These are phyloP conservation scores for Nicotiana obtusifolia DNA, from an alignment of 257 asterid genomes.

Conservation along the genomic window DNA sequence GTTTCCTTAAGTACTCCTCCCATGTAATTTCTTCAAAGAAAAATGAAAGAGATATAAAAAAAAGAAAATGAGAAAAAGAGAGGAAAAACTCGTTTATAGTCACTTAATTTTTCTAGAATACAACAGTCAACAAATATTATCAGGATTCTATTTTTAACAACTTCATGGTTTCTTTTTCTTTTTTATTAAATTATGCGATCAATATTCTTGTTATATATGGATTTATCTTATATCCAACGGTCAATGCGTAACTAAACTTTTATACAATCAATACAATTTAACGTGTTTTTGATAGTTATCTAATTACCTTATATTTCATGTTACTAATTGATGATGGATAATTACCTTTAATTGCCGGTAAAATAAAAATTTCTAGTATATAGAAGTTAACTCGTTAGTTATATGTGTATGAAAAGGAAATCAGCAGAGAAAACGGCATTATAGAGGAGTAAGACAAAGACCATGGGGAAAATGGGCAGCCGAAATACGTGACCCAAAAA, in stretches of 20 bases:
- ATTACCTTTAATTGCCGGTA: too few species aligned
- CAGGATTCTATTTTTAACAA: conserved; percentile 1
- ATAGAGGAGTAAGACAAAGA: conserved; percentile 13
- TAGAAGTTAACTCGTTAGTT: neutral
- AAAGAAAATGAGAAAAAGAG: neutral
- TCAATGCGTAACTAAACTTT: too few species aligned
- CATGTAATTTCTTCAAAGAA: neutral
- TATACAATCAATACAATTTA: neutral
- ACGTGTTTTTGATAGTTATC: too few species aligned
- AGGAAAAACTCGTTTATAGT: neutral
- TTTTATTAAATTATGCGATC: neutral
- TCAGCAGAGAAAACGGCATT: neutral
- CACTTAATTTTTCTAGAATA: neutral
- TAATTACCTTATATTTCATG: too few species aligned
- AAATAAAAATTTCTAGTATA: neutral
- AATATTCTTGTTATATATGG: neutral
- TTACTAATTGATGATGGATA: too few species aligned
- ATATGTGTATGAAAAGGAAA: neutral
- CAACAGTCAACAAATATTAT: neutral
- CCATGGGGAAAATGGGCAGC: conserved; percentile 18
- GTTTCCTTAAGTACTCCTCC: neutral
- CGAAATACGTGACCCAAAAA: conserved; percentile 15
- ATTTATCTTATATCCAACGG: neutral
- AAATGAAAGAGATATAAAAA: neutral
- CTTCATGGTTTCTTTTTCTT: neutral